A percentile compares a stretch with the other conserved stretches of the same genome.
Conservation (phyloP, 2,329 filamentous ascomycete species). For the Pseudofabraea citricarpa region DNA sequence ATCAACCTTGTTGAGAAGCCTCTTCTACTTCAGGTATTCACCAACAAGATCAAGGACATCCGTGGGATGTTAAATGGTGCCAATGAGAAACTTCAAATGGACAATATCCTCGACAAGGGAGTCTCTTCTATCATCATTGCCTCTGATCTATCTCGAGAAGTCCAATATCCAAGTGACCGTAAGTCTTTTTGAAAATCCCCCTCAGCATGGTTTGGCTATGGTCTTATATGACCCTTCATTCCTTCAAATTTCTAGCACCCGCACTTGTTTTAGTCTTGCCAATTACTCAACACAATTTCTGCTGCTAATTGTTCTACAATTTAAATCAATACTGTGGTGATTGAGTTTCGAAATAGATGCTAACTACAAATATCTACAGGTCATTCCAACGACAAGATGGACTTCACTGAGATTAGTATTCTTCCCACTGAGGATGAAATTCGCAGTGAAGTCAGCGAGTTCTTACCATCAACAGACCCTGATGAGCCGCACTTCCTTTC, state of each 20-base stretch:
- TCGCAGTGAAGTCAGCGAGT: slow-evolving; percentile 15
- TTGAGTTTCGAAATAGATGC: too few species aligned
- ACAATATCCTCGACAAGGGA: too few species aligned
- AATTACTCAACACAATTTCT: neutral
- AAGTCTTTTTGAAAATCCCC: too few species aligned
- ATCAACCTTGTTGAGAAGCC: neutral
- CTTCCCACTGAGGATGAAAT: slow-evolving; percentile 5
- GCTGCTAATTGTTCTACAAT: neutral
- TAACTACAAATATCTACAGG: too few species aligned
- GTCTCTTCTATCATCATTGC: too few species aligned
- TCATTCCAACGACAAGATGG: neutral
- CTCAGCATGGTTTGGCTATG: too few species aligned
- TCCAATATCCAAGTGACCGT: too few species aligned
- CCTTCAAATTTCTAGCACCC: too few species aligned
- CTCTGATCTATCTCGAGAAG: too few species aligned
- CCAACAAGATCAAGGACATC: neutral
- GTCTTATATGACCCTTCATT: too few species aligned
- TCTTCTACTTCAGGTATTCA: neutral
- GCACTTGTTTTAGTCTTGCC: neutral
- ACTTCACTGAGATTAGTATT: slow-evolving; percentile 3
- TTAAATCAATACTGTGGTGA: too few species aligned
- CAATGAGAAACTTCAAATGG: neutral
- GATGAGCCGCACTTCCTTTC: slow-evolving; percentile 25
- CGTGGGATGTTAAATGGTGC: neutral
- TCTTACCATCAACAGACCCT: slow-evolving; percentile 25